phyloP scores from a whole-genome alignment of 228 moss, liverwort and hornwort species.

The Sphagnum magellanicum region DNA sequence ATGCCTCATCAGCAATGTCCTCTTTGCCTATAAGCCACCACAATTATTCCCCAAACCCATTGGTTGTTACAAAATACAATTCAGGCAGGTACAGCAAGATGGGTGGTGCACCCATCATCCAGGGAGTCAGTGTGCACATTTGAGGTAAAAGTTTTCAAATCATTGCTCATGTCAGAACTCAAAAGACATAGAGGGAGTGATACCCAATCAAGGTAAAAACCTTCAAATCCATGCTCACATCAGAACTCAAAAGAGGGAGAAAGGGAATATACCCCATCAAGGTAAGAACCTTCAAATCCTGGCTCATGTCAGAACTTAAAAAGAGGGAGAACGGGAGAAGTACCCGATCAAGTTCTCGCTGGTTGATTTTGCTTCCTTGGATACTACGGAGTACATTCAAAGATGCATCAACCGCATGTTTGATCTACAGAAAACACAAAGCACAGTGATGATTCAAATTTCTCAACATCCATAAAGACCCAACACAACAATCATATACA shows the following conservation, averaged over 20 bases:
- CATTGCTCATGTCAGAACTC: not conserved
- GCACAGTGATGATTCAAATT: not conserved
- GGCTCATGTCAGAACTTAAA: too few species aligned
- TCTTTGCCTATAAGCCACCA: constrained; percentile 67
- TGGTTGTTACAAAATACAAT: too few species aligned
- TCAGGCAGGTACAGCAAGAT: too few species aligned
- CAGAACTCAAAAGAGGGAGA: too few species aligned
- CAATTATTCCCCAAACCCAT: not conserved
- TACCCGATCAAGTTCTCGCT: constrained; percentile 98
- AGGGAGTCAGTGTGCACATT: not conserved
- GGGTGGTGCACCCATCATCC: not conserved
- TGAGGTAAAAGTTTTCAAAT: not conserved
- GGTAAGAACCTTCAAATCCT: too few species aligned
- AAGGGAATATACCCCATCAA: too few species aligned
- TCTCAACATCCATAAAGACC: not conserved
- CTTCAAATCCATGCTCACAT: too few species aligned
- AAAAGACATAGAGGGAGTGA: not conserved
- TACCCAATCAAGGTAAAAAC: too few species aligned
- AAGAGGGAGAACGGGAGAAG: too few species aligned
- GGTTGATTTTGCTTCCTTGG: constrained; percentile 92
- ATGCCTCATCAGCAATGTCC: constrained; percentile 93
- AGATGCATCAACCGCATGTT: constrained; percentile 95
- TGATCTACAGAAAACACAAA: constrained; percentile 46
- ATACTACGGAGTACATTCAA: constrained; percentile 92
- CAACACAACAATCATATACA: too few species aligned